phyloP scores from a whole-genome alignment of 2,329 filamentous ascomycete species.

The Penicillium sclerotiorum region DNA sequence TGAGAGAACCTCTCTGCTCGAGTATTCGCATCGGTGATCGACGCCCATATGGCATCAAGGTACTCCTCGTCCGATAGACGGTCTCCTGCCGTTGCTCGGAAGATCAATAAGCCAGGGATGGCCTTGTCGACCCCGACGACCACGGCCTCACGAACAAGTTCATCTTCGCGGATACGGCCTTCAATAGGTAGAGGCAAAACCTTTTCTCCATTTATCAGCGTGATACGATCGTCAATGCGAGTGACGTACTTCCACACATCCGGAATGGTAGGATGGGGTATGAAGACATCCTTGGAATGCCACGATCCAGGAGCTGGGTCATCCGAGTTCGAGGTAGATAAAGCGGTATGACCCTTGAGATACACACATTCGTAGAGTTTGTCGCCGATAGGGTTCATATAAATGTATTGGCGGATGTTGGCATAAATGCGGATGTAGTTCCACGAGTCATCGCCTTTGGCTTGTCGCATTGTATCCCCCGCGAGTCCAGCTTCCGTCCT shows the following conservation, averaged over 20 bases:
- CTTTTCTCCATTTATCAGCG: conserved; percentile 30
- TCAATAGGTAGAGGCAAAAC: conserved; percentile 26
- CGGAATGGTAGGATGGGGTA: conserved; percentile 3
- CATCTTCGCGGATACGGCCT: conserved; percentile 14
- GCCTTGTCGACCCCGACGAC: conserved; percentile 21
- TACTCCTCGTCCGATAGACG: conserved; percentile 12
- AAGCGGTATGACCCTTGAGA: background rate
- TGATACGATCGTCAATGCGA: conserved; percentile 28
- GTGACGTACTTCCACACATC: conserved; percentile 20
- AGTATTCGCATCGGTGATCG: conserved; percentile 33
- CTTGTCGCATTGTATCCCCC: background rate
- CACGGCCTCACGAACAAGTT: conserved; percentile 13
- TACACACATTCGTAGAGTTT: background rate
- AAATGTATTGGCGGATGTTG: background rate
- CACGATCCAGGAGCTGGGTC: background rate
- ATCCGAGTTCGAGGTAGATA: background rate
- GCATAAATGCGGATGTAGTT: background rate
- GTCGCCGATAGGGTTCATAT: background rate
- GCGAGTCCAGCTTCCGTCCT: background rate
- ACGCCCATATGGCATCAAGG: conserved; percentile 33
- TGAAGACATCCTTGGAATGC: background rate
- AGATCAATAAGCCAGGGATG: conserved; percentile 27
- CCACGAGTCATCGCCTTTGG: too few relatives aligned
- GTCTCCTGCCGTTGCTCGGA: conserved; percentile 16
- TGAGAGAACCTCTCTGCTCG: conserved; percentile 18